A percentile compares a stretch with the other conserved stretches of the same genome.
Evolutionary conservation across 306 rosid species (phyloP).

Genomic region (Malus fusca): DNA sequence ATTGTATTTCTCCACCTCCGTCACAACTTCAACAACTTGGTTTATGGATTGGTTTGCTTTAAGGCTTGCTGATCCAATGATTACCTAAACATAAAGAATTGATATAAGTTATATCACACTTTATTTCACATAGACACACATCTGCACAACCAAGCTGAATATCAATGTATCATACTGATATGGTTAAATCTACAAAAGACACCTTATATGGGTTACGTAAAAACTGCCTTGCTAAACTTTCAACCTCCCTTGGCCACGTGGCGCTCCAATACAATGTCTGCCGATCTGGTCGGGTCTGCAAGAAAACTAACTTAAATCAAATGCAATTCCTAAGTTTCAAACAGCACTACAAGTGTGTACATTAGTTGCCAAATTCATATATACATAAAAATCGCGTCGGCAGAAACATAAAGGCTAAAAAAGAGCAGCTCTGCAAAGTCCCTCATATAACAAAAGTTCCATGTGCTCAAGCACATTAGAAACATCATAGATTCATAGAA

Average conservation of each 20-base stretch:
- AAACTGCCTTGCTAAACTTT: constrained; percentile 84
- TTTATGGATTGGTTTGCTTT: constrained; percentile 90
- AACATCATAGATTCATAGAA: neutral
- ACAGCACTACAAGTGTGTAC: neutral
- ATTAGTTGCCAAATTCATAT: neutral
- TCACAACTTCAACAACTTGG: constrained; percentile 76
- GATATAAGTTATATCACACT: neutral
- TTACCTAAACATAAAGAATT: constrained; percentile 39
- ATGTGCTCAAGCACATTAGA: neutral
- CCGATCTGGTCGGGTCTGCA: constrained; percentile 92
- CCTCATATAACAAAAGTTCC: neutral
- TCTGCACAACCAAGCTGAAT: constrained; percentile 7
- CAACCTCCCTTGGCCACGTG: constrained; percentile 99
- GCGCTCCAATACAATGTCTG: constrained; percentile 99
- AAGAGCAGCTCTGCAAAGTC: neutral
- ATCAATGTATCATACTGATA: neutral
- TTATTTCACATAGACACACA: neutral
- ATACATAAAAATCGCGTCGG: neutral
- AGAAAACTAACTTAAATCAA: constrained; percentile 9
- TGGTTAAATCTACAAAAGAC: neutral
- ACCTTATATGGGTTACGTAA: constrained; percentile 83
- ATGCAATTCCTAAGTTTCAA: neutral
- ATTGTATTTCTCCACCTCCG: constrained; percentile 72
- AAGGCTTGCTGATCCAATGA: constrained; percentile 71
- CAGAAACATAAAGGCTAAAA: neutral